These are phyloP conservation scores for Metarhizium guizhouense DNA, from an alignment of 2,329 filamentous ascomycete genomes.

Conservation along the genomic window DNA sequence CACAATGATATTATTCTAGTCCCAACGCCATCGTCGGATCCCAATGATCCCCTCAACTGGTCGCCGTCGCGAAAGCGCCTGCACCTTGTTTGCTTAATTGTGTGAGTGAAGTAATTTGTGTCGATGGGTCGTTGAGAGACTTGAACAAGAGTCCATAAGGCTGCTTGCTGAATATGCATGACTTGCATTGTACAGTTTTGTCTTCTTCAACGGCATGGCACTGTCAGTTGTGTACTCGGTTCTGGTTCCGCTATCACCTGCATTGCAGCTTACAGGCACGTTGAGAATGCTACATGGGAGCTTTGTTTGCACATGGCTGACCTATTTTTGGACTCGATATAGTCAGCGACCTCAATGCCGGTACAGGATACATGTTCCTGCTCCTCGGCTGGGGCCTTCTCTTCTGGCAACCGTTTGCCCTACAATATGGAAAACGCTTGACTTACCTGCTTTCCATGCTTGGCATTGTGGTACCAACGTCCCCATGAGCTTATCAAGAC, in stretches of 20 bases:
- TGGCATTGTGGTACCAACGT: constrained; percentile 9
- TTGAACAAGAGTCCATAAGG: no score
- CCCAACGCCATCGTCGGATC: constrained; percentile 38
- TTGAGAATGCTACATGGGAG: background rate
- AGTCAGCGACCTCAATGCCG: constrained; percentile 27
- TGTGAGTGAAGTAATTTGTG: constrained; percentile 13
- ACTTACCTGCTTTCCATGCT: constrained; percentile 29
- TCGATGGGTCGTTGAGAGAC: background rate
- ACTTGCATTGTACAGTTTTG: constrained; percentile 18
- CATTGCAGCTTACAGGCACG: constrained; percentile 19
- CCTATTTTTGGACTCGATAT: background rate
- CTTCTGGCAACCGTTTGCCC: constrained; percentile 38
- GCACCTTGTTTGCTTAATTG: constrained; percentile 18
- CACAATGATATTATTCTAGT: constrained; percentile 38
- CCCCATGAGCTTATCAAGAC: no score
- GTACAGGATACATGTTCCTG: constrained; percentile 33
- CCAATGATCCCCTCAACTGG: constrained; percentile 47
- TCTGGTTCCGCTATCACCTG: constrained; percentile 24
- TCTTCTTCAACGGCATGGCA: constrained; percentile 30
- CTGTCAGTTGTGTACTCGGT: constrained; percentile 29
- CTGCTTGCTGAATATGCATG: background rate
- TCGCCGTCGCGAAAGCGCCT: constrained; percentile 17
- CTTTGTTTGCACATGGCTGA: background rate
- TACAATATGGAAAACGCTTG: constrained; percentile 34
- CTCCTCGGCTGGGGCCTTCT: constrained; percentile 35